Conservation (phyloP, 2,329 filamentous ascomycete species). For the Claviceps sp. region DNA sequence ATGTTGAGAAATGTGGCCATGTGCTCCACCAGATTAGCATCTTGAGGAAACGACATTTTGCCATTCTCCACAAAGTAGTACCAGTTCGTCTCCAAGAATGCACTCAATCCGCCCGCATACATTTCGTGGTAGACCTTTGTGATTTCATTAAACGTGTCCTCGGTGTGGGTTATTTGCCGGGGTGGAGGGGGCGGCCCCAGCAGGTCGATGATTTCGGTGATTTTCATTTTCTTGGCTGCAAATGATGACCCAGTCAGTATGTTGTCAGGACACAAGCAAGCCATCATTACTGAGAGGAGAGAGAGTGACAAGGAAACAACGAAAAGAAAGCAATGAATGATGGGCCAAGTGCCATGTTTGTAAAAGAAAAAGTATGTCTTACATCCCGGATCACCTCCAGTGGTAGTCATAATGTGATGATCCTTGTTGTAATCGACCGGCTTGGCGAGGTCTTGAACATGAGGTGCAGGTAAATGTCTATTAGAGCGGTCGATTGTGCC, state of each 20-base stretch:
- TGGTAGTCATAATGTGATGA: conserved; percentile 8
- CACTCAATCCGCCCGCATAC: conserved; percentile 61
- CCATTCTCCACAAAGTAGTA: conserved; percentile 43
- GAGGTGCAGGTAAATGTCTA: conserved; percentile 3
- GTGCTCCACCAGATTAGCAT: conserved; percentile 48
- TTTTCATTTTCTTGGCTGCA: conserved; percentile 43
- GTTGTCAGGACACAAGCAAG: not conserved
- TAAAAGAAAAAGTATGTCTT: conserved; percentile 12
- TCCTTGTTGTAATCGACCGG: conserved; percentile 9
- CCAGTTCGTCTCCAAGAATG: conserved; percentile 74
- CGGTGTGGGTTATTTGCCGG: conserved; percentile 36
- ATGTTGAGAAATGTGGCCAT: conserved; percentile 52
- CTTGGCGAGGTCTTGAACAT: conserved; percentile 1
- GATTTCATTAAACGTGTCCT: conserved; percentile 49
- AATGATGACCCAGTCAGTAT: not conserved
- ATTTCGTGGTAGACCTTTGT: conserved; percentile 60
- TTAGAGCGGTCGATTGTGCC: conserved; percentile 47
- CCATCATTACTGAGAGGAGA: not conserved
- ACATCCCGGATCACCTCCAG: conserved; percentile 32
- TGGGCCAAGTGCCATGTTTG: not conserved
- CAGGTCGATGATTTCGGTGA: conserved; percentile 56
- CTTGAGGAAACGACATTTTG: conserved; percentile 32
- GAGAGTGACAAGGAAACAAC: too few relatives aligned
- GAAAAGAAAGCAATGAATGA: not conserved
- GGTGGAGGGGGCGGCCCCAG: conserved; percentile 47